Evolutionary conservation across 2,329 filamentous ascomycete genomes (phyloP).

Genomic region (Colletotrichum truncatum): DNA sequence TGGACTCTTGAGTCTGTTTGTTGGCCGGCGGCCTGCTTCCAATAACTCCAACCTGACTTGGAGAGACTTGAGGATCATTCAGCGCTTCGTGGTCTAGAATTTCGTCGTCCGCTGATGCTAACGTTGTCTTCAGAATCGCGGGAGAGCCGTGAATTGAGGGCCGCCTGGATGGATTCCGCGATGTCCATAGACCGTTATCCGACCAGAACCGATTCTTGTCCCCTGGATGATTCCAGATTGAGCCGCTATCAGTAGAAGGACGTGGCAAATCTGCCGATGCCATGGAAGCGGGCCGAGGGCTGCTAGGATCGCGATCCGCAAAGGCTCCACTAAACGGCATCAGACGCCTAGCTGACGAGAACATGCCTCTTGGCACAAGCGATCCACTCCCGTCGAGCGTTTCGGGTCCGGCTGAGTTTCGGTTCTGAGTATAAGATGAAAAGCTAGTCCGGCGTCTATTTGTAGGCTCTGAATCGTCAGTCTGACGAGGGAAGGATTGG

Average conservation of each 20-base stretch:
- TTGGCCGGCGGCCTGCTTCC: conserved; percentile 73
- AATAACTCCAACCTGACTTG: conserved; percentile 75
- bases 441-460: conserved; percentile 68
- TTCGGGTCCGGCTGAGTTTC: conserved; percentile 60
- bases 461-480: conserved; percentile 63
- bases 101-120: conserved; percentile 72
- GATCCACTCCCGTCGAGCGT: conserved; percentile 40
- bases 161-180: conserved; percentile 78
- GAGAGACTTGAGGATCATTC: conserved; percentile 59
- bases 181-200: conserved; percentile 60
- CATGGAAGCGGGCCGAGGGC: conserved; percentile 74
- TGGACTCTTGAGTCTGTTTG: conserved; percentile 42
- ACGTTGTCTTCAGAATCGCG: conserved; percentile 66
- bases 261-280: conserved; percentile 77
- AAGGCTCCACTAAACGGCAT: conserved; percentile 58
- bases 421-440: conserved; percentile 66
- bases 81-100: conserved; percentile 68
- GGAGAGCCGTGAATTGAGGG: conserved; percentile 84
- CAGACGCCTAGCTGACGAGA: conserved; percentile 49
- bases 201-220: conserved; percentile 75
- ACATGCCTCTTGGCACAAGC: conserved; percentile 27
- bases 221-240: conserved; percentile 73
- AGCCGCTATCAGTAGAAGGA: conserved; percentile 81
- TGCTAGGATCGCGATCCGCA: conserved; percentile 64
- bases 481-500: conserved; percentile 76